Conservation (phyloP, 352 stramenopile species). For the Pythium coloratum region DNA sequence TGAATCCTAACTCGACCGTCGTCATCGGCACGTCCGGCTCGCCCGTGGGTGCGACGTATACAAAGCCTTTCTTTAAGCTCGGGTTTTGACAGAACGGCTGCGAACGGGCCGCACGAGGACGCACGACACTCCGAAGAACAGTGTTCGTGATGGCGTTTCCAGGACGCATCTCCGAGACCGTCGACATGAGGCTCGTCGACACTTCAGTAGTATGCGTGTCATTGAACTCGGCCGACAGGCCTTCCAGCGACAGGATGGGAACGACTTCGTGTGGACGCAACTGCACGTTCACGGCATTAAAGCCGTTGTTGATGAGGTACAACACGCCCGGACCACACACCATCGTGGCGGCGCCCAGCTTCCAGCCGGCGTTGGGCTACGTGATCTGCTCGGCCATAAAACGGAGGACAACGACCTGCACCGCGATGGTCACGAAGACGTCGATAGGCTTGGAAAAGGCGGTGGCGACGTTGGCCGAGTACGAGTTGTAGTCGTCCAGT, state of each 20-base stretch:
- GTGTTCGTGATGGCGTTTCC: too few relatives aligned
- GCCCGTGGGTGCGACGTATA: too few relatives aligned
- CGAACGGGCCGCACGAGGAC: too few relatives aligned
- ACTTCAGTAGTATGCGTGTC: too few relatives aligned
- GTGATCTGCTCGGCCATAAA: constrained; percentile 3
- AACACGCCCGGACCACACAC: not conserved
- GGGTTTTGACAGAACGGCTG: too few relatives aligned
- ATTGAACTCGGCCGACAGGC: not conserved
- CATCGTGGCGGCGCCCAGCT: not conserved
- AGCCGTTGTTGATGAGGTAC: constrained; percentile 28
- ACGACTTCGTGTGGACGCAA: not conserved
- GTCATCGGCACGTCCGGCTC: too few relatives aligned
- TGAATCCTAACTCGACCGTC: too few relatives aligned
- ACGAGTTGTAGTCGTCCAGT: too few relatives aligned
- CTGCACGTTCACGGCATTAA: constrained; percentile 29
- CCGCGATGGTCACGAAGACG: constrained; percentile 10
- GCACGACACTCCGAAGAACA: too few relatives aligned
- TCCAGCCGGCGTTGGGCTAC: not conserved
- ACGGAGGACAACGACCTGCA: constrained; percentile 6
- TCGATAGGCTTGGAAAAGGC: constrained; percentile 16
- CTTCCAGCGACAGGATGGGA: not conserved
- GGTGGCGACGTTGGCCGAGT: constrained; percentile 23
- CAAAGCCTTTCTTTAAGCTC: too few relatives aligned
- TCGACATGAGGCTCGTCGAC: too few relatives aligned
- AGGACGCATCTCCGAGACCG: too few relatives aligned